Percentiles rank a stretch among this genome's conserved stretches.
Evolutionary conservation across 192 early-diverging fungal species (phyloP).

Genomic region (Gaertneriomyces semiglobifer): DNA sequence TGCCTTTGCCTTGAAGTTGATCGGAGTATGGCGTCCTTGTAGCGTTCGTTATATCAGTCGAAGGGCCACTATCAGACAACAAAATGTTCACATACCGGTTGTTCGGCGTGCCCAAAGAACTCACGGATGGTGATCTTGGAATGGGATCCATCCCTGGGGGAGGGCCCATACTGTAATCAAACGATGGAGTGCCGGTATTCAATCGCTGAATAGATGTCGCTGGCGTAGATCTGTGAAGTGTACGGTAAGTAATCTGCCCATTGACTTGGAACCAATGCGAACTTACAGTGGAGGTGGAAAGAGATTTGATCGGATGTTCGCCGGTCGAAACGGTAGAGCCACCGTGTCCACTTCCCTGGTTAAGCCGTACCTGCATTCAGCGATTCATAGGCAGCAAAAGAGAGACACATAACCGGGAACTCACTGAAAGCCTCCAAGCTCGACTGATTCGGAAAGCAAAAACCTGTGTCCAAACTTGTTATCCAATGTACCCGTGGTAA

Average conservation of each 20-base stretch:
- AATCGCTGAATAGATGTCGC: background rate
- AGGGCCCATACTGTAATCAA: background rate
- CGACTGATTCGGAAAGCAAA: conserved; percentile 18
- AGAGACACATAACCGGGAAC: background rate
- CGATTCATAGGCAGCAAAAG: background rate
- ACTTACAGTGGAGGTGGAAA: conserved; percentile 18
- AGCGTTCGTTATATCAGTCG: background rate
- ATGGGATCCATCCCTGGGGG: conserved; percentile 5
- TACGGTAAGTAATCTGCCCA: background rate
- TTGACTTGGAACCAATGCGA: background rate
- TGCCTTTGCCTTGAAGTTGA: conserved; percentile 5
- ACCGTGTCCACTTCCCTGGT: no score
- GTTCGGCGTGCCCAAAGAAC: background rate
- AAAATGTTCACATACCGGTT: background rate
- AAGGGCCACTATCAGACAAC: background rate
- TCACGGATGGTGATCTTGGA: background rate
- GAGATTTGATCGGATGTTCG: no score
- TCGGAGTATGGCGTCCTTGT: conserved; percentile 5
- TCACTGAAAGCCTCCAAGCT: background rate
- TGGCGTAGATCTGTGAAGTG: background rate
- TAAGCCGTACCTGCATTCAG: no score
- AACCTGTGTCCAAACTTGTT: conserved; percentile 28
- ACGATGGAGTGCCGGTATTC: background rate
- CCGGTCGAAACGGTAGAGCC: no score
- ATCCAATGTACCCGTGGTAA: conserved; percentile 14